Evolutionary conservation across 2,329 filamentous ascomycete species (phyloP).

Genomic region (Colletotrichum acutatum): DNA sequence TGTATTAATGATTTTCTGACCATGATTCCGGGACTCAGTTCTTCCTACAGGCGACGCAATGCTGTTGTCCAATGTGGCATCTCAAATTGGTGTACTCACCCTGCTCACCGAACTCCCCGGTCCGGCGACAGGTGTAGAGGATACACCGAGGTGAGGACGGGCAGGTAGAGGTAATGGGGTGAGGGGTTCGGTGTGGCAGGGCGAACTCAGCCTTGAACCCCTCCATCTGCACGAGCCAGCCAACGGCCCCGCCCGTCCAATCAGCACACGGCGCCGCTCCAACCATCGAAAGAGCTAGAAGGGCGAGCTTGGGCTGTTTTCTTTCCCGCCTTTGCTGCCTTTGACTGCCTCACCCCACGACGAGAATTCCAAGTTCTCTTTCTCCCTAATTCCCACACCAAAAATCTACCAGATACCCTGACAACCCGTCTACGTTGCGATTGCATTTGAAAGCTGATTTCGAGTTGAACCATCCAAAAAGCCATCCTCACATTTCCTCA

Average conservation of each 20-base stretch:
- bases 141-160: not conserved
- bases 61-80: too few relatives aligned
- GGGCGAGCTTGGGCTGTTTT: conserved; percentile 41
- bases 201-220: conserved; percentile 32
- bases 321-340: conserved; percentile 17
- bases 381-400: conserved; percentile 16
- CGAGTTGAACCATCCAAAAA: not conserved
- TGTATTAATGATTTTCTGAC: too few relatives aligned
- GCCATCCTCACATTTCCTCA: not conserved
- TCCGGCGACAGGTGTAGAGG: too few relatives aligned
- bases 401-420: conserved; percentile 37
- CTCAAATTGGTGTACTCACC: not conserved
- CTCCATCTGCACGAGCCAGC: conserved; percentile 33
- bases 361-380: not conserved
- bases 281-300: conserved; percentile 58
- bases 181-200: not conserved
- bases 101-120: not conserved
- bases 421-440: conserved; percentile 16
- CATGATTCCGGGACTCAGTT: too few relatives aligned
- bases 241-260: conserved; percentile 44
- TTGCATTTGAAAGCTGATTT: conserved; percentile 10
- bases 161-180: not conserved
- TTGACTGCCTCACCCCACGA: conserved; percentile 19
- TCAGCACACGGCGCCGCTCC: conserved; percentile 39
- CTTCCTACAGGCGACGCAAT: not conserved